Conservation (phyloP, 176 grass and related monocot genomes). For the Alloteropsis semialata region DNA sequence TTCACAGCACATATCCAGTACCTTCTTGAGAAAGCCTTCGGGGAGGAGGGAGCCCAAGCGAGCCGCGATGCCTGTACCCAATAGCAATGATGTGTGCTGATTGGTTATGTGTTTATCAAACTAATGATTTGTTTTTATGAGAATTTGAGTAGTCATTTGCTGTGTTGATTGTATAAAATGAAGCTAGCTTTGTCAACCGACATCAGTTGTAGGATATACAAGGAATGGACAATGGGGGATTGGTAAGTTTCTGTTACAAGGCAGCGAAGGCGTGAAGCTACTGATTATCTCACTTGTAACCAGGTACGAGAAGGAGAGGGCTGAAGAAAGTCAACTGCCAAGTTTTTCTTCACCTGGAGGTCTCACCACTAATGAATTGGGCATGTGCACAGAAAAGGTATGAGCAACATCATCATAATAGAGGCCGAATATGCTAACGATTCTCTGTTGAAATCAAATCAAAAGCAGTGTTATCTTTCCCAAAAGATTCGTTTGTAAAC, state of each 20-base stretch:
- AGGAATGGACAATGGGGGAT: background rate
- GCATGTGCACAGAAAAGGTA: background rate
- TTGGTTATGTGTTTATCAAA: background rate
- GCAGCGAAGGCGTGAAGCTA: background rate
- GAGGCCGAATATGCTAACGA: background rate
- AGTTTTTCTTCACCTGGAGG: background rate
- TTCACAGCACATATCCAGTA: background rate
- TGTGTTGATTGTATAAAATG: background rate
- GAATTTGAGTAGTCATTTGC: background rate
- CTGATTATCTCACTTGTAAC: background rate
- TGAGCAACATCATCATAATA: background rate
- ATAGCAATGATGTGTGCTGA: background rate
- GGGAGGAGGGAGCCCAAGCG: constrained; percentile 28
- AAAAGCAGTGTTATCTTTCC: background rate
- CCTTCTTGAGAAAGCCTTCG: constrained; percentile 27
- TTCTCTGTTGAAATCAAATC: background rate
- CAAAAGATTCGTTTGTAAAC: background rate
- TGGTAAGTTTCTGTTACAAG: background rate
- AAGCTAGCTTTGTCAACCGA: background rate
- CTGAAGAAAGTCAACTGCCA: background rate
- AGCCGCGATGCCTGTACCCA: background rate
- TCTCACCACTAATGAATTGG: background rate
- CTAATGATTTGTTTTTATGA: background rate
- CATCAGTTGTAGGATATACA: background rate
- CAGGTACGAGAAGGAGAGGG: background rate